Conservation (phyloP, 495 filamentous ascomycete genomes). For the Daldinia childiae region DNA sequence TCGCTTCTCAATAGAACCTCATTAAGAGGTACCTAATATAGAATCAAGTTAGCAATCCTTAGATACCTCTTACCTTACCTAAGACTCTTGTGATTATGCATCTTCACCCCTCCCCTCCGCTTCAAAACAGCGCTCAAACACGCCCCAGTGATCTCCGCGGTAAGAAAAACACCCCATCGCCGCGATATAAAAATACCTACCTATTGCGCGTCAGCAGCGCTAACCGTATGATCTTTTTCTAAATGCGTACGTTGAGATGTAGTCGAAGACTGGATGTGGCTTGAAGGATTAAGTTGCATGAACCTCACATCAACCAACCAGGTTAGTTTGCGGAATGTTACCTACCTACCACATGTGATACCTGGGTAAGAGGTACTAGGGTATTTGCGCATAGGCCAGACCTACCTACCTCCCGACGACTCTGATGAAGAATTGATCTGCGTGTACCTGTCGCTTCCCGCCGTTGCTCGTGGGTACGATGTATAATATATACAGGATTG, state of each 20-base stretch:
- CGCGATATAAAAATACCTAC: not conserved
- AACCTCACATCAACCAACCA: not conserved
- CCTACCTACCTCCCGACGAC: too few species aligned
- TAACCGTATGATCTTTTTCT: not conserved
- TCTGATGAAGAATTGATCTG: too few species aligned
- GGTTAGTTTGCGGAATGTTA: not conserved
- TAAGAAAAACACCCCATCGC: not conserved
- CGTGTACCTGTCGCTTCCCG: too few species aligned
- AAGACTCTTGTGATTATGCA: not conserved
- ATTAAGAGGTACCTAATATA: not conserved
- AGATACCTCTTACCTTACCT: too few species aligned
- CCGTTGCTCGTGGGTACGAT: too few species aligned
- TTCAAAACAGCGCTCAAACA: not conserved
- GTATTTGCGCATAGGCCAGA: too few species aligned
- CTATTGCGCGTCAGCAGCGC: not conserved
- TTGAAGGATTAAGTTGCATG: not conserved
- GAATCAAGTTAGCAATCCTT: too few species aligned
- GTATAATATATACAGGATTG: too few species aligned
- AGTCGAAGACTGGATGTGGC: not conserved
- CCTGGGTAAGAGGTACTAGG: too few species aligned
- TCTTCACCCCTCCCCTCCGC: not conserved
- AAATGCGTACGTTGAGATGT: not conserved
- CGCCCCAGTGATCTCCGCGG: not conserved
- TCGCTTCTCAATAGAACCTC: not conserved
- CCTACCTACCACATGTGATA: not conserved